A percentile compares a stretch with the other conserved stretches of the same genome.
Conservation (phyloP, 2,329 filamentous ascomycete genomes). For the Stemphylium lycopersici region DNA sequence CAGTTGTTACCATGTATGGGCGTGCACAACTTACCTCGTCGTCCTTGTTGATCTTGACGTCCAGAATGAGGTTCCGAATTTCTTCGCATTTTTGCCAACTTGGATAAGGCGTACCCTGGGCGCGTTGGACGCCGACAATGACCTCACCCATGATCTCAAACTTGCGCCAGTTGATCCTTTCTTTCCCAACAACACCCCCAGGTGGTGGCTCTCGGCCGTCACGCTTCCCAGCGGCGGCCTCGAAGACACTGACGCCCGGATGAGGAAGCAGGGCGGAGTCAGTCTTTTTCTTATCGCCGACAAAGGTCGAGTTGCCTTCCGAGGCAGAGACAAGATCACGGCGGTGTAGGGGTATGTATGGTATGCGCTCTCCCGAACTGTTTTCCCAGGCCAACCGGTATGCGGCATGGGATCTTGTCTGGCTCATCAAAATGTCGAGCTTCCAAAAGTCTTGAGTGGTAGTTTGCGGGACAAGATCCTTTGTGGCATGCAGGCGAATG, state of each 20-base stretch:
- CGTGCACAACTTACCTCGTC: slow-evolving; percentile 72
- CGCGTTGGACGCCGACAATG: slow-evolving; percentile 86
- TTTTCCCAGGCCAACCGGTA: slow-evolving; percentile 99
- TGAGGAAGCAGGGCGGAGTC: slow-evolving; percentile 40
- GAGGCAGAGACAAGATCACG: slow-evolving; percentile 91
- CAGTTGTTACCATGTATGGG: neutral
- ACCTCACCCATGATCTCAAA: slow-evolving; percentile 96
- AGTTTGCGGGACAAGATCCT: slow-evolving; percentile 72
- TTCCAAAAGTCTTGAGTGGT: slow-evolving; percentile 85
- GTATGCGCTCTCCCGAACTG: slow-evolving; percentile 85
- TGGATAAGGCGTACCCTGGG: slow-evolving; percentile 82
- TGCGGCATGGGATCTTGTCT: slow-evolving; percentile 88
- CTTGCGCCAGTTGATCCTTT: slow-evolving; percentile 95
- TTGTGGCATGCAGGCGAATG: slow-evolving; percentile 80
- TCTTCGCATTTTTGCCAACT: slow-evolving; percentile 72
- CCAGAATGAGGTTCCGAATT: slow-evolving; percentile 76
- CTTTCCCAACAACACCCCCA: slow-evolving; percentile 49
- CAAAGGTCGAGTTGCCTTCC: slow-evolving; percentile 88
- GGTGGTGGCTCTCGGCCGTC: slow-evolving; percentile 52
- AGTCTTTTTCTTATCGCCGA: slow-evolving; percentile 59
- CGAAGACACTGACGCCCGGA: slow-evolving; percentile 45
- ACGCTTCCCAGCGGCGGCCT: slow-evolving; percentile 32
- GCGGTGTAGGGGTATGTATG: slow-evolving; percentile 88
- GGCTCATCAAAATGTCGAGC: slow-evolving; percentile 89
- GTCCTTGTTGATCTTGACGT: slow-evolving; percentile 80